Evolutionary conservation across 2,329 filamentous ascomycete species (phyloP).

Genomic region (Trichoderma oligosporum): DNA sequence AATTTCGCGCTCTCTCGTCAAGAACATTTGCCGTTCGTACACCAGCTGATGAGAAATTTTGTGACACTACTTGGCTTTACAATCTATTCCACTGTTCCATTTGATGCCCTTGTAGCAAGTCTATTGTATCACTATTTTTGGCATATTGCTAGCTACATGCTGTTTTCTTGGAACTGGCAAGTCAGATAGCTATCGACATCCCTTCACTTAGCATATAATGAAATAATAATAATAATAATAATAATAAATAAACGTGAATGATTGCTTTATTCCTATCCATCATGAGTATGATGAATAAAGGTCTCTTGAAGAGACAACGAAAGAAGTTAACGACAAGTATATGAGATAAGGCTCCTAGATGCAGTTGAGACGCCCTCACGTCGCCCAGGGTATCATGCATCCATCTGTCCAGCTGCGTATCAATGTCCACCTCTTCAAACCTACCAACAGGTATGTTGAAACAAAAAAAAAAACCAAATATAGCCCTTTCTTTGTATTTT

Average conservation of each 20-base stretch:
- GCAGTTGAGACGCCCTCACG: conserved; percentile 12
- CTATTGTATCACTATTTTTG: too few species aligned
- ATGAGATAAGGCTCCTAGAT: not conserved
- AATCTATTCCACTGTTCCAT: too few species aligned
- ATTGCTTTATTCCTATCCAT: not conserved
- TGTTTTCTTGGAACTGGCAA: too few species aligned
- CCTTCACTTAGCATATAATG: too few species aligned
- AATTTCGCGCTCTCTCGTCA: not conserved
- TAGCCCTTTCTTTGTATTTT: not conserved
- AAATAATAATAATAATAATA: not conserved
- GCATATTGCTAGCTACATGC: too few species aligned
- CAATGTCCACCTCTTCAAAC: not conserved
- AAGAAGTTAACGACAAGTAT: not conserved
- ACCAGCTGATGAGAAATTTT: too few species aligned
- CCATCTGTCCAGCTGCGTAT: not conserved
- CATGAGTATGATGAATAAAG: not conserved
- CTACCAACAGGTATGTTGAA: not conserved
- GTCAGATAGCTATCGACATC: too few species aligned
- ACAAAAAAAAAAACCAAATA: not conserved
- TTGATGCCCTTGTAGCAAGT: too few species aligned
- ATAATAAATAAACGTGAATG: not conserved
- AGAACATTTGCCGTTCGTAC: too few species aligned
- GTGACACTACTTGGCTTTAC: too few species aligned
- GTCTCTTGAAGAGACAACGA: not conserved
- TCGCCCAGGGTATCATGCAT: conserved; percentile 21